Evolutionary conservation across 495 filamentous ascomycete species (phyloP), one percentile per base, ranked within the genome.

Genomic region (Astrothelium macrocarpum): DNA sequence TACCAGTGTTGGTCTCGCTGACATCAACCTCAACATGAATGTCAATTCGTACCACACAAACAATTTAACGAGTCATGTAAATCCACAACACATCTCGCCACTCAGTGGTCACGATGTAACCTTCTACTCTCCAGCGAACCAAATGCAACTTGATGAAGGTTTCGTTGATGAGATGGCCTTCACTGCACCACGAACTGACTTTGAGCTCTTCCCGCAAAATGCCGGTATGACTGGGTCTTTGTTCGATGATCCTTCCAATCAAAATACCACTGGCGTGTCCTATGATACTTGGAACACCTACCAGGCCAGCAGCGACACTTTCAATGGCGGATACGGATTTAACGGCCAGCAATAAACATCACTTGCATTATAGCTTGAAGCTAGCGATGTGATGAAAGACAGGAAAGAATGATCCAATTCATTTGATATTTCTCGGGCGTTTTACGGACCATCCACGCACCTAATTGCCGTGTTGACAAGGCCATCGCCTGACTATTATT

Each of bases 131-230:
- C 64, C 42, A 42, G 29, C 31, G 31, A 62, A 67, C 45, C 53
- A 58, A 20, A 67, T 69, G 67, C 59, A 63, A 42, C 18, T 67
- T 12, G 69, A 71, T 62, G 43, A 65, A 29, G 64, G 62, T 26
- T 67, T 29, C 53, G 62, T 42, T 32, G 49, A 62, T 28, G 49
- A 56, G 2, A 26, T 56, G 49, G 7, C 23, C 25, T 56, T 56
- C 49, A n/a, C 26, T 20, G 23, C 49, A 2, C 49, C 20, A 3
- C 49, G 16, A 20, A 28, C 59, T 34, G 46, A 70, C 59, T 70
- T 70, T 49, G 65, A 65, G 23, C 66, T 70, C n/a, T 70, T 63
- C 49, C 66, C 62, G 28, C 20, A 31, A 56, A 45, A 20, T 32
- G 14, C 43, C 16, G 29, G 29, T 11, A 59, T 31, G 3, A 34